These are phyloP conservation scores for Russula virescens DNA, from an alignment of 768 basidiomycete genomes.

Conservation along the genomic window DNA sequence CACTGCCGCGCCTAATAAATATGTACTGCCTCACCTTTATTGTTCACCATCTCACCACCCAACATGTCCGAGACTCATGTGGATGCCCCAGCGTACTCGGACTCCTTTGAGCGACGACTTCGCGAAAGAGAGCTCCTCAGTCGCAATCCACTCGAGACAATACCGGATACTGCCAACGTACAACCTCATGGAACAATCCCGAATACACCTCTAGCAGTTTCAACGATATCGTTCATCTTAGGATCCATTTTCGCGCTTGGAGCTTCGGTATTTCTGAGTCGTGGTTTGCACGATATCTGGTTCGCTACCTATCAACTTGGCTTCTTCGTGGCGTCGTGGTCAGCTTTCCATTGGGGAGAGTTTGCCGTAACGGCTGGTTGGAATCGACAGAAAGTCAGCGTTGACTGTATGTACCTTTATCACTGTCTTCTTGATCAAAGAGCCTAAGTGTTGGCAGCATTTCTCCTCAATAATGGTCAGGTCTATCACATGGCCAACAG, in stretches of 20 bases:
- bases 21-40: neutral
- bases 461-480: slow-evolving; percentile 83
- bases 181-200: slow-evolving; percentile 58
- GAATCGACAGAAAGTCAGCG: slow-evolving; percentile 87
- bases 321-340: slow-evolving; percentile 78
- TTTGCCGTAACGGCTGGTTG: slow-evolving; percentile 94
- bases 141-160: slow-evolving; percentile 45
- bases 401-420: slow-evolving; percentile 68
- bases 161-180: slow-evolving; percentile 36
- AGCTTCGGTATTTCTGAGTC: slow-evolving; percentile 41
- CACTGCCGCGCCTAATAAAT: neutral
- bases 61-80: neutral
- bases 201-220: slow-evolving; percentile 81
- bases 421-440: neutral
- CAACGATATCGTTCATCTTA: slow-evolving; percentile 78
- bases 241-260: slow-evolving; percentile 67
- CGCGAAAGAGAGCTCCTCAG: slow-evolving; percentile 35
- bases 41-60: neutral
- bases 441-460: slow-evolving; percentile 51
- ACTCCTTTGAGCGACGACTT: slow-evolving; percentile 41
- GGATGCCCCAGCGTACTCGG: slow-evolving; percentile 11
- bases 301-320: slow-evolving; percentile 75
- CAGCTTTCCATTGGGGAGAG: slow-evolving; percentile 89
- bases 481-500: slow-evolving; percentile 83
- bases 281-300: slow-evolving; percentile 42